phyloP scores from a whole-genome alignment of 371 early-diverging fungal species.

The Neoconidiobolus thromboides region DNA sequence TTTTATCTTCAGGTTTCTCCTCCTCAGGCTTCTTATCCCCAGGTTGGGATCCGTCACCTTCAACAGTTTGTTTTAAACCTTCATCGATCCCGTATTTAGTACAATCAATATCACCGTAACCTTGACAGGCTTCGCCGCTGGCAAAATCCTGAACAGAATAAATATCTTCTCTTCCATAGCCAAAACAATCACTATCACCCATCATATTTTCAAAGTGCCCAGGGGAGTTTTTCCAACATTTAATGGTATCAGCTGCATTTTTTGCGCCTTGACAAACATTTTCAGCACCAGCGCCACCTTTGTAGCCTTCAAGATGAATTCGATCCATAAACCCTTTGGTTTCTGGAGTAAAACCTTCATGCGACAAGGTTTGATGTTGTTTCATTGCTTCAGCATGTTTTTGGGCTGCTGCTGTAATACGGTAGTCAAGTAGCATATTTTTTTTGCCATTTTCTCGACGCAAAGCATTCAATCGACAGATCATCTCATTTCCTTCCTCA shows the following conservation, averaged over 20 bases:
- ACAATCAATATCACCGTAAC: no score
- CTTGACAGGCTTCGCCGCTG: not conserved
- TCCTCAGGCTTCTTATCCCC: no score
- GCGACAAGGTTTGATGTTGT: not conserved
- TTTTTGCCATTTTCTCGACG: not conserved
- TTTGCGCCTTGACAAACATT: constrained; percentile 1
- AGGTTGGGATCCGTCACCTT: no score
- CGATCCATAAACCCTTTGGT: not conserved
- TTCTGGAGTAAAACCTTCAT: not conserved
- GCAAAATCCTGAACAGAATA: not conserved
- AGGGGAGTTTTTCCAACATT: constrained; percentile 9
- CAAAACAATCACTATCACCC: not conserved
- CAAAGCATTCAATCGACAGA: not conserved
- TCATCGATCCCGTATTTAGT: no score
- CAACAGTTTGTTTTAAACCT: no score
- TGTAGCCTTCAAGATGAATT: not conserved
- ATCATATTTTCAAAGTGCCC: constrained; percentile 11
- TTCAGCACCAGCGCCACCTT: not conserved
- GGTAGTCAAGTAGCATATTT: not conserved
- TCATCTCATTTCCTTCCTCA: not conserved
- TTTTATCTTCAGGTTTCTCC: no score
- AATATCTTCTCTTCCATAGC: not conserved
- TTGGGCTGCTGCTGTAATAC: not conserved
- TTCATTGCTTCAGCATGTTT: not conserved
- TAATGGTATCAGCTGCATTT: not conserved